These are phyloP conservation scores for Mortierella sp. DNA, from an alignment of 371 early-diverging fungal genomes.

Conservation along the genomic window DNA sequence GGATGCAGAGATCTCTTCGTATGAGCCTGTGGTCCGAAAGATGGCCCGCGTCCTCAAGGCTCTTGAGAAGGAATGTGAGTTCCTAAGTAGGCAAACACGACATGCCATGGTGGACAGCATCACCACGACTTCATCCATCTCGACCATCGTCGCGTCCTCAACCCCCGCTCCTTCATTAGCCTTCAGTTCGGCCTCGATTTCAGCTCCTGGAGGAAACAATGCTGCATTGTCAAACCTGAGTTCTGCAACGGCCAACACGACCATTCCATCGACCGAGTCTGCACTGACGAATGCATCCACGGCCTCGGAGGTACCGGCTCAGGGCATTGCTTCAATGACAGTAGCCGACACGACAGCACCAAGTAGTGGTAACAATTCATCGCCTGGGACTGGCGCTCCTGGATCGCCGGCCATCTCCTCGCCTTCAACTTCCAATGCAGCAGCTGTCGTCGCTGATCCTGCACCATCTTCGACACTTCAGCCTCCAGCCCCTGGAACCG, in stretches of 20 bases:
- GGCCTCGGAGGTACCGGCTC: too few relatives aligned
- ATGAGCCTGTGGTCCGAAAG: constrained; percentile 85
- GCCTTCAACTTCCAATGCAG: constrained; percentile 1
- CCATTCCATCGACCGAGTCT: not conserved
- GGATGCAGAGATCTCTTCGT: constrained; percentile 75
- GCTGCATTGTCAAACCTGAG: too few relatives aligned
- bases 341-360: too few relatives aligned
- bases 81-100: constrained; percentile 61
- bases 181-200: not conserved
- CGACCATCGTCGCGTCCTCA: not conserved
- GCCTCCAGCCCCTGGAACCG: not conserved
- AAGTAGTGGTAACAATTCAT: too few relatives aligned
- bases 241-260: not conserved
- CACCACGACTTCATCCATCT: constrained; percentile 3
- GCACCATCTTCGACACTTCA: not conserved
- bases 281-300: too few relatives aligned
- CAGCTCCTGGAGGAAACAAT: not conserved
- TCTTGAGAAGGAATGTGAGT: constrained; percentile 82
- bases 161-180: not conserved
- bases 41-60: constrained; percentile 80
- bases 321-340: too few relatives aligned
- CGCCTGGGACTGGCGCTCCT: too few relatives aligned
- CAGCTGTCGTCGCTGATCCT: not conserved
- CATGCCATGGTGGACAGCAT: constrained; percentile 27
- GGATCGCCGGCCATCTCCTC: not conserved